Conservation (phyloP, 148 eudicot species). For the Camellia lanceoleosa region DNA sequence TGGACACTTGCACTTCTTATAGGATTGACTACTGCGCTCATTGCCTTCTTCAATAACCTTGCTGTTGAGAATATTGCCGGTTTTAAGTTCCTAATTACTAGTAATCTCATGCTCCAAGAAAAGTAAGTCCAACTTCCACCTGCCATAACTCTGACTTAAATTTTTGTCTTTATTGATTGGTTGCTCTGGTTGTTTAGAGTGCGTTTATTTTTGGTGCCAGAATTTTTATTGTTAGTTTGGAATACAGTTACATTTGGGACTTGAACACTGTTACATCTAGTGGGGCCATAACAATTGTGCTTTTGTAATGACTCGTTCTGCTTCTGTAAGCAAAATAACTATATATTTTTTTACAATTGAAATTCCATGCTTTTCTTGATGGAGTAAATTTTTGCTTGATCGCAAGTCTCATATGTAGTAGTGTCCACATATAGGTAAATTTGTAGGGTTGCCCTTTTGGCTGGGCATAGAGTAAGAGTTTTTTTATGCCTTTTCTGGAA, state of each 20-base stretch:
- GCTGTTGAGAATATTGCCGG: conserved; percentile 78
- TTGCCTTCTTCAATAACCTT: conserved; percentile 63
- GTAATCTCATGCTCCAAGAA: conserved; percentile 45
- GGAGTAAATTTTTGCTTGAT: background rate
- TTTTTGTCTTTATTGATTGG: background rate
- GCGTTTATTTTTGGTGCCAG: background rate
- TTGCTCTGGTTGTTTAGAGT: background rate
- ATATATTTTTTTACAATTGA: no score
- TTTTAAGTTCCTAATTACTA: conserved; percentile 49
- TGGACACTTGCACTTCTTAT: conserved; percentile 77
- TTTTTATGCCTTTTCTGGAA: background rate
- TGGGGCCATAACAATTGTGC: background rate
- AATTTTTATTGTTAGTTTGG: background rate
- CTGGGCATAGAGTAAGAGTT: background rate
- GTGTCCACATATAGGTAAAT: background rate
- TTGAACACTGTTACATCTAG: no score
- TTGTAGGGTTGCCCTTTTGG: background rate
- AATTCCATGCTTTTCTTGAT: background rate
- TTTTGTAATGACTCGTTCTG: background rate
- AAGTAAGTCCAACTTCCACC: conserved; percentile 46
- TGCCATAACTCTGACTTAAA: background rate
- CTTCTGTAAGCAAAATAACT: background rate
- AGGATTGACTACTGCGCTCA: conserved; percentile 65
- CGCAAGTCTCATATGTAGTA: background rate
- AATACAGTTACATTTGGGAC: background rate